Conservation (phyloP, 345 rosid species). For the Cardiospermum halicacabum region DNA sequence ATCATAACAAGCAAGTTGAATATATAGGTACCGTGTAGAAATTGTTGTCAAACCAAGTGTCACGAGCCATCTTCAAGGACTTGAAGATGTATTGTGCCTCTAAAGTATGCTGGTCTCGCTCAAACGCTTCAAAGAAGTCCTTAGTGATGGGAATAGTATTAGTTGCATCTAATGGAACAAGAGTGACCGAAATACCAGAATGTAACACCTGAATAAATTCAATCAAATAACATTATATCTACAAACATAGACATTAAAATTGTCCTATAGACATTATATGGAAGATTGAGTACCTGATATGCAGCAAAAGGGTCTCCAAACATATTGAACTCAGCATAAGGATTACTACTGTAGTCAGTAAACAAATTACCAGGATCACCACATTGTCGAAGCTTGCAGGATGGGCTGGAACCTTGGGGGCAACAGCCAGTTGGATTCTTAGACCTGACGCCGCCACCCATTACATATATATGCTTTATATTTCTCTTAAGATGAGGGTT, state of each 20-base stretch:
- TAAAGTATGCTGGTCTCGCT: constrained; percentile 51
- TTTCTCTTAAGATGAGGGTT: constrained; percentile 71
- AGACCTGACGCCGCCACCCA: constrained; percentile 88
- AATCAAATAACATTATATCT: not conserved
- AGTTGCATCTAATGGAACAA: constrained; percentile 89
- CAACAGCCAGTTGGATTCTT: constrained; percentile 67
- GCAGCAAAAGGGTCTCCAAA: constrained; percentile 89
- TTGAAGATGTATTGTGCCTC: constrained; percentile 78
- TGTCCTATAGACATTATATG: not conserved
- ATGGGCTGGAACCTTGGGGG: constrained; percentile 32
- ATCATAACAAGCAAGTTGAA: not conserved
- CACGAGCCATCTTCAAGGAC: constrained; percentile 69
- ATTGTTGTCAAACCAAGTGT: constrained; percentile 57
- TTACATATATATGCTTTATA: constrained; percentile 63
- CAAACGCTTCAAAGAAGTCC: constrained; percentile 57
- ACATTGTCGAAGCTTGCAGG: constrained; percentile 58
- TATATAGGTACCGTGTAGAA: constrained; percentile 51
- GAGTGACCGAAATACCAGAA: constrained; percentile 78
- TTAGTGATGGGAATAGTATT: constrained; percentile 63
- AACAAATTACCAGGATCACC: constrained; percentile 69
- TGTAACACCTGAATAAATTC: constrained; percentile 56
- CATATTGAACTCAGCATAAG: constrained; percentile 85
- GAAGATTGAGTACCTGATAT: constrained; percentile 47
- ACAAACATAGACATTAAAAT: not conserved
- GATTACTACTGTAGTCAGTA: constrained; percentile 66